Conservation (phyloP, 2,329 filamentous ascomycete genomes). For the Phaeophleospora eucalypticola region DNA sequence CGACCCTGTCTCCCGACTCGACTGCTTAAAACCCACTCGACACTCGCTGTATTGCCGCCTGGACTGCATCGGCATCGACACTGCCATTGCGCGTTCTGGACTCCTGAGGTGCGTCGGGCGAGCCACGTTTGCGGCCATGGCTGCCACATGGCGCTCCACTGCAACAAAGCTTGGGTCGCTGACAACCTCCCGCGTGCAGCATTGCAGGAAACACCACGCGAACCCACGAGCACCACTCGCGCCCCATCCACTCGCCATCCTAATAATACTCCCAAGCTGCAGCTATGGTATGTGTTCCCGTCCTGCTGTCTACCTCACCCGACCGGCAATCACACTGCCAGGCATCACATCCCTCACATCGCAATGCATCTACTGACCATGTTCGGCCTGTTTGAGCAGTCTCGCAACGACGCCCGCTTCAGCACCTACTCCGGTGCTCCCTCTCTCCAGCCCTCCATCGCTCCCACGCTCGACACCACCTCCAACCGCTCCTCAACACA, state of each 20-base stretch:
- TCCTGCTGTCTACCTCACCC: background rate
- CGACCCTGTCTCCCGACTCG: background rate
- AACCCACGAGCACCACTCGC: too few species aligned
- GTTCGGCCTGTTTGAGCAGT: constrained; percentile 6
- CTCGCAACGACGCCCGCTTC: constrained; percentile 39
- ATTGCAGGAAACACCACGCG: background rate
- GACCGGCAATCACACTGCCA: background rate
- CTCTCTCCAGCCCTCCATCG: constrained; percentile 49
- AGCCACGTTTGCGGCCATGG: background rate
- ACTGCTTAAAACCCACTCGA: too few species aligned
- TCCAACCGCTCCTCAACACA: constrained; percentile 24
- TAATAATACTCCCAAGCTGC: background rate
- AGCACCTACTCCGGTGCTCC: constrained; percentile 50
- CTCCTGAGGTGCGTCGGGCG: too few species aligned
- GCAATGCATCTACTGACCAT: background rate
- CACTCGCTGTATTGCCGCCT: too few species aligned
- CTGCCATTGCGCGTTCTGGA: background rate
- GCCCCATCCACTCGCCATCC: too few species aligned
- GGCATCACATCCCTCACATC: background rate
- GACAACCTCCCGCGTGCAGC: background rate
- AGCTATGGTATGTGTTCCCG: background rate
- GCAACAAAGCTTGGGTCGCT: background rate
- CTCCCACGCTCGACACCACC: constrained; percentile 36
- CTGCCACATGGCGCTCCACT: background rate
- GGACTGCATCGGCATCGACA: background rate